phyloP scores from a whole-genome alignment of 306 rosid genomes.

The Hippophae tibetana region DNA sequence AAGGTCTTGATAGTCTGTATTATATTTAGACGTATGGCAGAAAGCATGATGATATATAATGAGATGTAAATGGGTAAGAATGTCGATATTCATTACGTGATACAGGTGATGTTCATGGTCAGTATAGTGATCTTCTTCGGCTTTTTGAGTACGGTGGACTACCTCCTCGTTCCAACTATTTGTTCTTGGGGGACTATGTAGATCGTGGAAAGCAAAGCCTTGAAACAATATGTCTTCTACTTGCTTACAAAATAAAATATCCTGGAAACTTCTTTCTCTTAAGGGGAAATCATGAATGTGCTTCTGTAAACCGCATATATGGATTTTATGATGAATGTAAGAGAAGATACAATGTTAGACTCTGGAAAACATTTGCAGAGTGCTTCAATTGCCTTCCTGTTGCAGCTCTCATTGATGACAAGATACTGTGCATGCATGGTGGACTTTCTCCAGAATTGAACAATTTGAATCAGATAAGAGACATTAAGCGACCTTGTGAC shows the following conservation, averaged over 20 bases:
- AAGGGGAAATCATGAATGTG: slow-evolving; percentile 95
- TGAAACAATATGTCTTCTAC: slow-evolving; percentile 88
- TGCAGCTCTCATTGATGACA: slow-evolving; percentile 75
- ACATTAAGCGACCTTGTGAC: slow-evolving; percentile 46
- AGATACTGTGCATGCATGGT: slow-evolving; percentile 86
- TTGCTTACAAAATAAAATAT: slow-evolving; percentile 75
- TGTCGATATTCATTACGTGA: slow-evolving; percentile 9
- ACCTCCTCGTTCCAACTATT: slow-evolving; percentile 74
- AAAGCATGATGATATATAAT: neutral
- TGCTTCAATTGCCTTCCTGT: slow-evolving; percentile 87
- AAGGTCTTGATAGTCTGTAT: neutral
- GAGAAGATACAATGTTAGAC: slow-evolving; percentile 53
- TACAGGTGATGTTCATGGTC: slow-evolving; percentile 88
- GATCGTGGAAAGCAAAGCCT: slow-evolving; percentile 88
- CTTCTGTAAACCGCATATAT: slow-evolving; percentile 76
- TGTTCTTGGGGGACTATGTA: slow-evolving; percentile 83
- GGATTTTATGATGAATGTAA: slow-evolving; percentile 93
- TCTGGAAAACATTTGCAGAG: slow-evolving; percentile 75
- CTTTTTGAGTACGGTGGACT: slow-evolving; percentile 77
- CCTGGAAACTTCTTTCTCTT: slow-evolving; percentile 73
- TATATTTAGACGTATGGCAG: neutral
- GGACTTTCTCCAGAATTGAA: slow-evolving; percentile 70
- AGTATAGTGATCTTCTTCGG: slow-evolving; percentile 73
- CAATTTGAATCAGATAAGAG: slow-evolving; percentile 50
- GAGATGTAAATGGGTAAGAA: too few relatives aligned